Evolutionary conservation across 176 grass and related monocot species (phyloP).

Genomic region (Sorghum bicolor): DNA sequence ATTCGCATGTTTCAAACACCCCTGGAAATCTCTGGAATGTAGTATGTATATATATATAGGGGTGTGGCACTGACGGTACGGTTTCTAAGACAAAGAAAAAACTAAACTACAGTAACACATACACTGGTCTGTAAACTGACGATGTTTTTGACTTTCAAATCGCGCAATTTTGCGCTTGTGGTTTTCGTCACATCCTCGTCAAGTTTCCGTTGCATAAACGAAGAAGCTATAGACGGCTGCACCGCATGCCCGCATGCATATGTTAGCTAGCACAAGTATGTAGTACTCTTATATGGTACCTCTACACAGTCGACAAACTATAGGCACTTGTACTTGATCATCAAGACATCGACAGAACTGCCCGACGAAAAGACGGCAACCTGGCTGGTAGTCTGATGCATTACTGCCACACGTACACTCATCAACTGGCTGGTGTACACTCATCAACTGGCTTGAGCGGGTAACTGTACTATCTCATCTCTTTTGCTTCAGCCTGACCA

Average conservation of each 20-base stretch:
- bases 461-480: neutral
- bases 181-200: neutral
- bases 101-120: neutral
- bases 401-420: neutral
- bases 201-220: neutral
- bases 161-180: neutral
- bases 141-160: neutral
- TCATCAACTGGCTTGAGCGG: neutral
- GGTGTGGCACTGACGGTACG: neutral
- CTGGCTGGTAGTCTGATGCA: neutral
- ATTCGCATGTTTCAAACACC: neutral
- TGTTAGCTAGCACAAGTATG: too few species aligned
- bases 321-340: neutral
- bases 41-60: too few species aligned
- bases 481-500: too few species aligned
- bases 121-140: neutral
- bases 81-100: neutral
- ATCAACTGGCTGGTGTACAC: neutral
- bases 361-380: neutral
- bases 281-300: too few species aligned
- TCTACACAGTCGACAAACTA: neutral
- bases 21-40: too few species aligned
- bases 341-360: neutral
- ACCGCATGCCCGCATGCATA: neutral
- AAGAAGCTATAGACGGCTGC: neutral